Evolutionary conservation across 148 eudicot genomes (phyloP).

Genomic region (Camellia lanceoleosa): DNA sequence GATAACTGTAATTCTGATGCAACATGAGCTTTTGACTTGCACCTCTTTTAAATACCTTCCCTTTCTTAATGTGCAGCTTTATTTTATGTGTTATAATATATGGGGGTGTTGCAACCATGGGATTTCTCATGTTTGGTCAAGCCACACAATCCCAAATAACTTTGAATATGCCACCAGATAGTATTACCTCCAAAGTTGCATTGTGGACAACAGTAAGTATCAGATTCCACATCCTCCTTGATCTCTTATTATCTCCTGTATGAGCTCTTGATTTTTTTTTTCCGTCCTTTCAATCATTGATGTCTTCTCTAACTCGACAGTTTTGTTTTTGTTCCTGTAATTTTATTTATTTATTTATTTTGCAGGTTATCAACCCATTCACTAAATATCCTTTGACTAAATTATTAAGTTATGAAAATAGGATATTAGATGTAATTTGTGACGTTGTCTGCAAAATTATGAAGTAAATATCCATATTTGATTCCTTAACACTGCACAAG

Average conservation of each 20-base stretch:
- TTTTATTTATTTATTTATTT: not conserved
- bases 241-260: not conserved
- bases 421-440: too few relatives aligned
- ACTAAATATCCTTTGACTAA: conserved; percentile 65
- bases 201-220: conserved; percentile 78
- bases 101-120: conserved; percentile 68
- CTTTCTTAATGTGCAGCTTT: conserved; percentile 48
- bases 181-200: conserved; percentile 59
- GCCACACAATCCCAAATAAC: conserved; percentile 71
- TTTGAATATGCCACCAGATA: conserved; percentile 67
- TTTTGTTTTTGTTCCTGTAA: not conserved
- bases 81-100: conserved; percentile 57
- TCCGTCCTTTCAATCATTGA: too few relatives aligned
- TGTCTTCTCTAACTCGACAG: not conserved
- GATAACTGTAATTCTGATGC: not conserved
- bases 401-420: not conserved
- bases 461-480: not conserved
- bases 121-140: conserved; percentile 85
- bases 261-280: too few relatives aligned
- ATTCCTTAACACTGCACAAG: conserved; percentile 43
- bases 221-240: not conserved
- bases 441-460: too few relatives aligned
- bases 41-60: not conserved
- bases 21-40: not conserved
- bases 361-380: conserved; percentile 70